phyloP scores from a whole-genome alignment of 2,329 filamentous ascomycete genomes.

The Aspergillus sp. region DNA sequence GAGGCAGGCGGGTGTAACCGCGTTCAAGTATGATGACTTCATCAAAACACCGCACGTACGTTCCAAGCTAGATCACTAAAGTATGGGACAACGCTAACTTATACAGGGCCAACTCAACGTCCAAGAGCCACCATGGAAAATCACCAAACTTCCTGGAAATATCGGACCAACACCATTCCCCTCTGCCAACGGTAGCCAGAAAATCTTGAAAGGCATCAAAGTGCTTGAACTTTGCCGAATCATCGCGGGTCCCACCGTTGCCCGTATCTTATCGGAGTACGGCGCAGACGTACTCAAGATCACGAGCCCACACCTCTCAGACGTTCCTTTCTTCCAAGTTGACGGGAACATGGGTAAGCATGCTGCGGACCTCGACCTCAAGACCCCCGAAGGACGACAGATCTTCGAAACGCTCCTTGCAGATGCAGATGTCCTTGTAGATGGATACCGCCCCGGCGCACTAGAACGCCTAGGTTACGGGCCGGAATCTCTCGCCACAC shows the following conservation, averaged over 20 bases:
- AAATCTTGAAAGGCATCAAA: constrained; percentile 58
- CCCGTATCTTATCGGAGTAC: constrained; percentile 67
- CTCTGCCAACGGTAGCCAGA: constrained; percentile 30
- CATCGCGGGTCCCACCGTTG: constrained; percentile 70
- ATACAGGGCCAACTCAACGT: constrained; percentile 33
- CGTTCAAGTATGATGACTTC: constrained; percentile 61
- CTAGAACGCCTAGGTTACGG: constrained; percentile 65
- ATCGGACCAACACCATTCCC: constrained; percentile 29
- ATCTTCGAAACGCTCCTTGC: constrained; percentile 60
- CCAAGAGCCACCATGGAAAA: constrained; percentile 37
- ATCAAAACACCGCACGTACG: constrained; percentile 55
- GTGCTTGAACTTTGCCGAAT: constrained; percentile 73
- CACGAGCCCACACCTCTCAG: constrained; percentile 65
- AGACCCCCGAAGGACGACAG: constrained; percentile 52
- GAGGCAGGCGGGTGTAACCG: constrained; percentile 61
- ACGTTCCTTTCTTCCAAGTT: constrained; percentile 71
- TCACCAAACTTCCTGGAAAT: constrained; percentile 29
- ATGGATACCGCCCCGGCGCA: constrained; percentile 69
- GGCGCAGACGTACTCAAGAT: constrained; percentile 72
- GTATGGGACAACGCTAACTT: background rate
- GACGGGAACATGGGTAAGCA: constrained; percentile 73
- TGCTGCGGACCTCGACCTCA: constrained; percentile 63
- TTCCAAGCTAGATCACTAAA: background rate
- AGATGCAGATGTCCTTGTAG: constrained; percentile 65
- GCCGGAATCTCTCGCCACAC: constrained; percentile 52